A percentile compares a stretch with the other conserved stretches of the same genome.
phyloP scores from a whole-genome alignment of 2,329 filamentous ascomycete species.

The Aspergillus sp. region DNA sequence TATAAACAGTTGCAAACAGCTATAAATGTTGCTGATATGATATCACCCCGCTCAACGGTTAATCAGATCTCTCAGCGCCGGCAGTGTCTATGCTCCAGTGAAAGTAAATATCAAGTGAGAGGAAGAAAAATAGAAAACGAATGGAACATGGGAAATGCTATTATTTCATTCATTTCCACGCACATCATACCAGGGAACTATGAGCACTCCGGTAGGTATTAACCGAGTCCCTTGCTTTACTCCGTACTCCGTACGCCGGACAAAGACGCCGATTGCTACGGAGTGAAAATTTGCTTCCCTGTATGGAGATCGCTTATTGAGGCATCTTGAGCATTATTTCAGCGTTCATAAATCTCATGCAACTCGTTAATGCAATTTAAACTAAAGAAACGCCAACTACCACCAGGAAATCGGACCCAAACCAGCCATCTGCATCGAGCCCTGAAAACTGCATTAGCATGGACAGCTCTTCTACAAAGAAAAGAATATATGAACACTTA shows the following conservation, averaged over 20 bases:
- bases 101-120: background rate
- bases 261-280: background rate
- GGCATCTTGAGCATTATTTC: too few relatives aligned
- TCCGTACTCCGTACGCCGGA: background rate
- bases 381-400: slow-evolving; percentile 17
- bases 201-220: slow-evolving; percentile 2
- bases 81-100: background rate
- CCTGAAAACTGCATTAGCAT: slow-evolving; percentile 22
- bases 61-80: background rate
- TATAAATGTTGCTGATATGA: background rate
- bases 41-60: background rate
- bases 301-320: too few relatives aligned
- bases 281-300: slow-evolving; percentile 7
- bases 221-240: slow-evolving; percentile 1
- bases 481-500: slow-evolving; percentile 12
- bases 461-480: background rate
- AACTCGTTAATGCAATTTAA: background rate
- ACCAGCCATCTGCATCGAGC: slow-evolving; percentile 42
- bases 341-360: background rate
- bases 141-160: background rate
- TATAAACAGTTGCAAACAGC: slow-evolving; percentile 5
- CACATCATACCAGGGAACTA: background rate
- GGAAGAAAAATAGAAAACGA: background rate
- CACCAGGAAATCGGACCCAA: slow-evolving; percentile 43
- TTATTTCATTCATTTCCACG: background rate